A percentile compares a stretch with the other conserved stretches of the same genome.
phyloP scores from a whole-genome alignment of 2,329 filamentous ascomycete species.

The Plenodomus tracheiphilus region DNA sequence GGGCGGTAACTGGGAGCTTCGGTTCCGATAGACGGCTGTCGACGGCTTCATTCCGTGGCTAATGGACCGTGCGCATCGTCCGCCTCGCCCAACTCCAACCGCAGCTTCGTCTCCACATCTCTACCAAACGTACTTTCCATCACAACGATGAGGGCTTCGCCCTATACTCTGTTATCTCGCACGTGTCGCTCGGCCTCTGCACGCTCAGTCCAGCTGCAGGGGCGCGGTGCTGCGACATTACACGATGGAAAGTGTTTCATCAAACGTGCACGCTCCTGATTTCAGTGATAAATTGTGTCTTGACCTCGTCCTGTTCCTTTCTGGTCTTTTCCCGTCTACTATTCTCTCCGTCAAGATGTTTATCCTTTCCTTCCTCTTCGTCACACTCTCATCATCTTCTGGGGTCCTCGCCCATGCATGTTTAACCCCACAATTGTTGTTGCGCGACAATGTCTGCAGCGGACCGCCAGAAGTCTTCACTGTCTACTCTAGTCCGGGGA shows the following conservation, averaged over 20 bases:
- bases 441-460: conserved; percentile 22
- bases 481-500: conserved; percentile 40
- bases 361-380: background rate
- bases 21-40: background rate
- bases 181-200: background rate
- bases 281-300: background rate
- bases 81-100: background rate
- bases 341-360: background rate
- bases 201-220: conserved; percentile 1
- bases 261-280: background rate
- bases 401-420: conserved; percentile 10
- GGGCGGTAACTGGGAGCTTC: background rate
- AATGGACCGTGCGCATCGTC: background rate
- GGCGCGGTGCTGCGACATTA: conserved; percentile 10
- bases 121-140: no score
- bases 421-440: conserved; percentile 16
- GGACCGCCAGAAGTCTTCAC: conserved; percentile 31
- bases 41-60: background rate
- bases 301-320: background rate
- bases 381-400: background rate
- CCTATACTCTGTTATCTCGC: no score
- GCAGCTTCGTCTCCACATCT: no score
- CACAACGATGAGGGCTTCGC: no score
- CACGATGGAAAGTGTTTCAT: conserved; percentile 23
- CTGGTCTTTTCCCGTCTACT: background rate